Percentiles rank a stretch among this genome's conserved stretches.
Conservation (phyloP, 2,329 filamentous ascomycete genomes). For the Gnomoniopsis sp. region DNA sequence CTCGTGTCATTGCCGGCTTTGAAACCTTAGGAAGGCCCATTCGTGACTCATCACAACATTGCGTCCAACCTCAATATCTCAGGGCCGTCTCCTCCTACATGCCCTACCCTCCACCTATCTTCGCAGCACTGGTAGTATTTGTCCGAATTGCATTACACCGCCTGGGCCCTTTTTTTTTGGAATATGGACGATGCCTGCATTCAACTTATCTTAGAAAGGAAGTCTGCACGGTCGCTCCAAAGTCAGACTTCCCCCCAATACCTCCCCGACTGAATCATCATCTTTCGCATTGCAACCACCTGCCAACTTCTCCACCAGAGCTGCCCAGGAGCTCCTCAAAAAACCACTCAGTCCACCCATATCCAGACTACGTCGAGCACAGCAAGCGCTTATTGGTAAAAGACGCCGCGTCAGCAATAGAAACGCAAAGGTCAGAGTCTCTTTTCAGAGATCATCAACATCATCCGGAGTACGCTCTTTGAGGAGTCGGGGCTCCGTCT, state of each 20-base stretch:
- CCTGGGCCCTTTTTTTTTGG: conserved; percentile 29
- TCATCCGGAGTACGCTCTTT: conserved; percentile 17
- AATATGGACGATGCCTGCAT: conserved; percentile 40
- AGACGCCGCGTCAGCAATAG: conserved; percentile 26
- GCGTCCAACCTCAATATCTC: neutral
- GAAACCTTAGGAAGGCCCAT: conserved; percentile 21
- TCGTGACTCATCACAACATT: conserved; percentile 15
- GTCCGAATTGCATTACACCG: conserved; percentile 24
- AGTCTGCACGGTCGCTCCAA: conserved; percentile 36
- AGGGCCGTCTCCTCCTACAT: conserved; percentile 4
- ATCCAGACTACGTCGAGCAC: conserved; percentile 30
- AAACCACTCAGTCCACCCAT: conserved; percentile 29
- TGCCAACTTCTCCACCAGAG: conserved; percentile 24
- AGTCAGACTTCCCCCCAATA: conserved; percentile 26
- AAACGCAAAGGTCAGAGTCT: conserved; percentile 32
- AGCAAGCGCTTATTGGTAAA: conserved; percentile 32
- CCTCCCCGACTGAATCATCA: conserved; percentile 15
- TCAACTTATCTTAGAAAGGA: conserved; percentile 43
- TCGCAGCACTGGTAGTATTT: conserved; percentile 21
- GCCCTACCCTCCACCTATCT: conserved; percentile 1
- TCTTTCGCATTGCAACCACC: conserved; percentile 7
- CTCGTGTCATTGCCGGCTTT: neutral
- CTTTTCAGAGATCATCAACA: conserved; percentile 22
- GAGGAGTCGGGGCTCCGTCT: neutral
- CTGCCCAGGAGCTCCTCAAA: conserved; percentile 30